Base-by-base conservation (phyloP, 352 stramenopile species). In the Thraustochytrium striatum region DNA sequence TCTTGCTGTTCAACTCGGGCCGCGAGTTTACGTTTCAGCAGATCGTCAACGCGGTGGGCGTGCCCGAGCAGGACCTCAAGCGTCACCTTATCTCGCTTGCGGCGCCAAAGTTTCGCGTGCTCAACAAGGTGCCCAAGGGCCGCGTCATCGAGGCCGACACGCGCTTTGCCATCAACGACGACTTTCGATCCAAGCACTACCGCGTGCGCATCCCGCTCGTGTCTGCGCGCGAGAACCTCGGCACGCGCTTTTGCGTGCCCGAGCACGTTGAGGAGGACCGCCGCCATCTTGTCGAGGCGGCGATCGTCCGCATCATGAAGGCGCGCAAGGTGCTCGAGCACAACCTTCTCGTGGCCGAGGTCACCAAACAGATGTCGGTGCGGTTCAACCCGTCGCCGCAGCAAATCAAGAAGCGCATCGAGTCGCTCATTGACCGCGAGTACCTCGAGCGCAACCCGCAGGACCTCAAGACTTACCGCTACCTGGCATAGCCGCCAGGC, bases 361-460 rank as follows among this genome's bases (percentile, higher is more conserved):
- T 96, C 28, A 93, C 90, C 21, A 86, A 87, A 3, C 89, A 95
- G 72, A 91, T 94, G 85, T 72, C 25, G 9, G 25, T 92, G 30
- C 90, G 94, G 58, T 99, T 99, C 85, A 89, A 93, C 3, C 94
- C 95, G 19, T 87, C 91, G 28, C 93, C 93, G 2, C 89, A 97
- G 72, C 92, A 98, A 72, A 94, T 99, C 86, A 99, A 99, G 89
- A 94, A 97, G 72, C 89, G 96, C 50, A 97, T 99, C 72, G 96
- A 99, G 85, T 96, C 91, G 80, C 89, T 99, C 21, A 99, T 99
- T 81, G 96, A 99, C 83, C 89, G 96, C 65, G 96, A 99, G 85
- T 99, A 99, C 86, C 86, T 99, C 52, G 93, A 98, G 83, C 91
- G 96, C 53, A 93, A 92, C 79, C 83, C 92, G 32, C 84, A 90